Base-by-base conservation (phyloP, 805 yeast genomes). In the Starmerella lactis-condensi region DNA sequence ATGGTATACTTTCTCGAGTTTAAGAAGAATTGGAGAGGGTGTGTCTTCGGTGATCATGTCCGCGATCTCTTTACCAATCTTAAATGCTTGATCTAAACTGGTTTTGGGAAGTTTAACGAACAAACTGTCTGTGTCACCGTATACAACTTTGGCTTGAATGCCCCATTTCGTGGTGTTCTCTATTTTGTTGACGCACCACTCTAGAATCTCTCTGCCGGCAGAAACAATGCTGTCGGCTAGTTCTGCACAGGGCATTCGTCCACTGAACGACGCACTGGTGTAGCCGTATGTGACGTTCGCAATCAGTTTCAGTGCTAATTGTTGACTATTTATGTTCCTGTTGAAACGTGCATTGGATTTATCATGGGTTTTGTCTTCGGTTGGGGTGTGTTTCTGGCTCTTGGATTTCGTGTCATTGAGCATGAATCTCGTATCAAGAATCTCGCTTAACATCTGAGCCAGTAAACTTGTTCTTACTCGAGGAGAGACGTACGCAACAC, bases 261-360 rank as follows among this genome's bases (percentile, higher is more conserved):
- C 98, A 6, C 93, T 79, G 47, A 75, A 89, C 0, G 93, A 70
- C 0, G 98, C 98, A 1, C 94, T 75, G 0, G 95, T 65, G 48
- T 89, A 89, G 0, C 98, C 98, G 55, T 89, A 89, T 0, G 94
- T 85, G 6, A 89, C 98, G 51, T 82, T 83, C 1, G 98, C 95
- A 26, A 82, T 72, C 29, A 85, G 57, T 47, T 89, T 89, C 39
- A 89, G 57, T 0, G 94, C 96, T 24, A 78, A 50, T 43, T 89
- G 98, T 33, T 85, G 60, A 35, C 76, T 74, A 45, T 78, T 67
- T 46, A 75, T 67, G 4, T 76, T 53, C 33, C 67, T 65, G 20
- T 59, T 58, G 22, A 46, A 46, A 1, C 44, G 37, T 6, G 38
- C 40, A 17, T 45, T 42, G 7, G 36, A 36, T 14, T 55, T 57